Base-by-base conservation (phyloP, 2,329 filamentous ascomycete genomes). In the Colletotrichum liriopes region DNA sequence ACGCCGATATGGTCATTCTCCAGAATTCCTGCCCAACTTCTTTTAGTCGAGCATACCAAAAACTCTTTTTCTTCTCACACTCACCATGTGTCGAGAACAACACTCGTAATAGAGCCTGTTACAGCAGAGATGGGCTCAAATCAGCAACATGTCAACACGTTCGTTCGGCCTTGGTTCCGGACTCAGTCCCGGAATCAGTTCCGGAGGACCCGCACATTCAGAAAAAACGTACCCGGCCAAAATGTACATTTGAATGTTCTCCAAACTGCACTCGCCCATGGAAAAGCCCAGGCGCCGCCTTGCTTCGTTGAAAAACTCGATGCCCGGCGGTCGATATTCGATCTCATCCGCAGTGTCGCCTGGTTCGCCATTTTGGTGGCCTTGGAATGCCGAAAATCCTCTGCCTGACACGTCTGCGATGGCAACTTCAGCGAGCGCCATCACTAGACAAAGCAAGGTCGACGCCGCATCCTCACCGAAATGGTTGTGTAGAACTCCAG, bases 281-380 rank as follows among this genome's bases (percentile, higher is more conserved):
- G 86, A 83, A 76, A 90, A 91, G 0, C 90, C 90, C 77, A 91
- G 84, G n/a, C 88, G 83, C 70, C 85, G 86, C 62, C 90, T 84
- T 20, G 89, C 90, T 78, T 91, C 90, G 73, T 92, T 92, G 79
- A 91, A 92, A 45, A 90, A 84, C 1, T 84, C 83, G 3, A 92
- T 77, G 0, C 90, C 90, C 0, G 90, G 90, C 2, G 89, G 89
- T 23, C 81, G 82, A 18, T 83, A 81, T 2, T 79, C 75, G 2
- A 85, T 84, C 1, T 51, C 37, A 2, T 63, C 49, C 41, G 49
- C 86, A 83, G 63, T 84, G 7, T 32, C 26, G 49, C 29, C 23
- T 11, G 37, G 26, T 23, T 55, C 49, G 80, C 7, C 79, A n/a
- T 26, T 12, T 39, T 43, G 35, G 18, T 64, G 45, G n/a, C 20